A percentile compares a stretch with the other conserved stretches of the same genome.
Conservation (phyloP, 2,329 filamentous ascomycete species). For the Polytolypa hystricis region DNA sequence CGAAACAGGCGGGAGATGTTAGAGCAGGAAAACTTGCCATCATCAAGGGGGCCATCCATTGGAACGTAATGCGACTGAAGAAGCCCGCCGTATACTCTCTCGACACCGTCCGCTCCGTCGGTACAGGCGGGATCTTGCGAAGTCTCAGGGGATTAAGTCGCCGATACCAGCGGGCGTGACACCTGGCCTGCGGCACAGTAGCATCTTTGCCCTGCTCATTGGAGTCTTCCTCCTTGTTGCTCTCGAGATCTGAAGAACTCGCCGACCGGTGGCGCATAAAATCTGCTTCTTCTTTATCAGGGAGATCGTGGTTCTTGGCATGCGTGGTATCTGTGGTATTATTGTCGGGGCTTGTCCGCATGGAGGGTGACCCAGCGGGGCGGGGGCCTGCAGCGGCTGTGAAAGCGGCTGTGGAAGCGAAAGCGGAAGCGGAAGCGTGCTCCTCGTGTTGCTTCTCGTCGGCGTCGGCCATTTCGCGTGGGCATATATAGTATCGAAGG, state of each 20-base stretch:
- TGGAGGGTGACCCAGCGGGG: too few relatives aligned
- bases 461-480: too few relatives aligned
- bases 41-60: constrained; percentile 90
- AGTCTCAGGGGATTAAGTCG: constrained; percentile 35
- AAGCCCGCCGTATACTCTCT: constrained; percentile 63
- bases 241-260: not conserved
- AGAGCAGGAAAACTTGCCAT: constrained; percentile 38
- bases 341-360: too few relatives aligned
- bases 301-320: not conserved
- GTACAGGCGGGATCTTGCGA: constrained; percentile 44
- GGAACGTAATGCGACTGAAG: constrained; percentile 66
- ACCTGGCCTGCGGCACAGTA: constrained; percentile 3
- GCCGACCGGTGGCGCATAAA: not conserved
- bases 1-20: constrained; percentile 7
- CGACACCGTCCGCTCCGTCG: constrained; percentile 43
- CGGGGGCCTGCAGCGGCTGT: too few relatives aligned
- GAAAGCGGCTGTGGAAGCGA: too few relatives aligned
- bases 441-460: too few relatives aligned
- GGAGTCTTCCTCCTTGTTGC: not conserved
- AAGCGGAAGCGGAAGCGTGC: too few relatives aligned
- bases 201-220: constrained; percentile 1
- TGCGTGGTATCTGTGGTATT: too few relatives aligned
- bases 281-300: not conserved
- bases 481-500: too few relatives aligned
- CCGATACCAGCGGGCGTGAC: constrained; percentile 29